Percentiles rank a stretch among this genome's conserved stretches.
Conservation (phyloP, 345 rosid genomes). For the Camelina sativa region DNA sequence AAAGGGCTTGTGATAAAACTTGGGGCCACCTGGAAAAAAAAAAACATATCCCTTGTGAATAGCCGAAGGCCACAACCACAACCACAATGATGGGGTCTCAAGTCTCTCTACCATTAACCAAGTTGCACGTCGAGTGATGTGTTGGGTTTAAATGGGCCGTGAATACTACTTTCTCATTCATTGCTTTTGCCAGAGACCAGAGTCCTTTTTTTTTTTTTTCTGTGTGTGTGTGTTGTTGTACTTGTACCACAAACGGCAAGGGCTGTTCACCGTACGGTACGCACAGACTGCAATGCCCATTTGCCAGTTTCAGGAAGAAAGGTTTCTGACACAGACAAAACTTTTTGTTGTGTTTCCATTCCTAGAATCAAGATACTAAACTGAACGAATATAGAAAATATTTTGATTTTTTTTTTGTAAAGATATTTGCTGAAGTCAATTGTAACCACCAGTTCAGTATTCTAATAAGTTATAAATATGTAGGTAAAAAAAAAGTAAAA, state of each 20-base stretch:
- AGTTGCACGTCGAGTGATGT: slow-evolving; percentile 39
- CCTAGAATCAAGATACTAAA: not conserved
- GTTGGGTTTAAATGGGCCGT: slow-evolving; percentile 43
- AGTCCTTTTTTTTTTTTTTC: slow-evolving; percentile 30
- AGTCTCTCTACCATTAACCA: slow-evolving; percentile 6
- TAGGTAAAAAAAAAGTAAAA: no score
- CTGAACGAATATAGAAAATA: not conserved
- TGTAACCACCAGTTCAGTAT: not conserved
- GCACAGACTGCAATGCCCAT: slow-evolving; percentile 31
- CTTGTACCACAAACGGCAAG: slow-evolving; percentile 36
- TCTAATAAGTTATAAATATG: not conserved
- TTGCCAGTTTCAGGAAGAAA: slow-evolving; percentile 26
- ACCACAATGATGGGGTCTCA: slow-evolving; percentile 12
- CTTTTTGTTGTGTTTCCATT: slow-evolving; percentile 29
- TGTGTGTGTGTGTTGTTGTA: slow-evolving; percentile 23
- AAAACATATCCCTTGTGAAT: slow-evolving; percentile 26
- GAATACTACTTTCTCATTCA: slow-evolving; percentile 34
- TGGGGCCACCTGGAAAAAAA: slow-evolving; percentile 12
- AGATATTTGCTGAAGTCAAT: not conserved
- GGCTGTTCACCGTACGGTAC: slow-evolving; percentile 34
- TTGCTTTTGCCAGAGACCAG: slow-evolving; percentile 2
- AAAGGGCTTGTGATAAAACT: slow-evolving; percentile 26
- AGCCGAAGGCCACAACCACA: slow-evolving; percentile 9
- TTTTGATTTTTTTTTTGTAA: not conserved
- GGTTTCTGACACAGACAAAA: slow-evolving; percentile 29